Base-by-base conservation (phyloP, 2,329 filamentous ascomycete species). In the Pyrenophora seminiperda region DNA sequence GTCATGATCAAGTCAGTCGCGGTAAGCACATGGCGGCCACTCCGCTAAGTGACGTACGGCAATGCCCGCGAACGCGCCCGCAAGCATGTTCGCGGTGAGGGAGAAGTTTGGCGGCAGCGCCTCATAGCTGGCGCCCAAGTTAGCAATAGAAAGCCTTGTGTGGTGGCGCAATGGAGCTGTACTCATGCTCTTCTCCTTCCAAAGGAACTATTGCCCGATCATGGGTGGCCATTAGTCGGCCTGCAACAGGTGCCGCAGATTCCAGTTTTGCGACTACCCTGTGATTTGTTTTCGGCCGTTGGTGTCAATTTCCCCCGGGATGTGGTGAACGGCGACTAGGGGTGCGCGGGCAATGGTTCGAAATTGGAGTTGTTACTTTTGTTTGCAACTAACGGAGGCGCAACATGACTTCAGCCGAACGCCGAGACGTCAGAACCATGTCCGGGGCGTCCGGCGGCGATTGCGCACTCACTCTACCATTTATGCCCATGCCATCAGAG, bases 21-120 rank as follows among this genome's bases (percentile, higher is more conserved):
- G 50, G 38, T 33, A 39, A 46, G 43, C 44, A 36, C 32, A 53
- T 38, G 44, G 48, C 52, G 46, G 48, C 51, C 39, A 45, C 39
- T 34, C 50, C 39, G 52, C n/a, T n/a, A n/a, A n/a, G 56, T 45
- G 46, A 68, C 87, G 65, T 86, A 95, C 91, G 67, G 92, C 91
- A 77, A 97, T 95, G 65, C 94, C 94, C 52, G 94, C 94, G 77
- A 97, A 97, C 63, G 94, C 94, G 73, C 94, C 94, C 47, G 94
- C 94, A 58, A 87, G 80, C 91, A 97, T 97, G 76, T 97, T 99
- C 73, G 94, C 91, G 60, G 88, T 78, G 70, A 97, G 82, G 65
- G 91, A 94, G 80, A 96, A 96, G 77, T 96, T 96, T 61, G 92
- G 89, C 58, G 93, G 92, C 50, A 99, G 84, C 60, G 88, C 87